A percentile compares a stretch with the other conserved stretches of the same genome.
These are phyloP conservation scores for Mortierella sp. DNA, from an alignment of 371 early-diverging fungal species.

Conservation along the genomic window DNA sequence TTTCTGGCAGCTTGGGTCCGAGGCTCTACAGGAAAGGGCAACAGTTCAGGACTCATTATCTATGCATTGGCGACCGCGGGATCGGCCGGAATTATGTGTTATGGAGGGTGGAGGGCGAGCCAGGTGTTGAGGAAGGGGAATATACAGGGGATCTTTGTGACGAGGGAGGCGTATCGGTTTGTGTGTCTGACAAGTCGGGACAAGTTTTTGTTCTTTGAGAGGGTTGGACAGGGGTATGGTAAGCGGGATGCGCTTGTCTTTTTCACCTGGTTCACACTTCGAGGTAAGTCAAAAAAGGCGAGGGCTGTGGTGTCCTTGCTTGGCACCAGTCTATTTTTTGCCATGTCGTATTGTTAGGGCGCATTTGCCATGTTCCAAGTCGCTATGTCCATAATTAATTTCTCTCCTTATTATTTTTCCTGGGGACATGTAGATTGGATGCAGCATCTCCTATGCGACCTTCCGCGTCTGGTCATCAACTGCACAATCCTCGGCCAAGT, in stretches of 20 bases:
- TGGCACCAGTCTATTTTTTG: constrained; percentile 19
- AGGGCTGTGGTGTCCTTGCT: background rate
- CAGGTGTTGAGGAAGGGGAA: constrained; percentile 32
- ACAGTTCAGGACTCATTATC: constrained; percentile 27
- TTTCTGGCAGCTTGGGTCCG: constrained; percentile 37
- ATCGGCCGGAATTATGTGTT: constrained; percentile 25
- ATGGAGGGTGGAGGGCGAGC: constrained; percentile 45
- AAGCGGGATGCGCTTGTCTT: constrained; percentile 37
- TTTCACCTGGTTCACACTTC: constrained; percentile 52
- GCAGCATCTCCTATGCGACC: constrained; percentile 49
- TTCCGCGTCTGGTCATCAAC: constrained; percentile 49
- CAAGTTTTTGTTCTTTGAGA: constrained; percentile 53
- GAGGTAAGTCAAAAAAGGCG: constrained; percentile 23
- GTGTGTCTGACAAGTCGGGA: constrained; percentile 35
- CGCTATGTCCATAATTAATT: background rate
- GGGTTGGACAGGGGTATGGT: constrained; percentile 49
- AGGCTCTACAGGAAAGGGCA: constrained; percentile 29
- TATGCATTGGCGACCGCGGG: constrained; percentile 39
- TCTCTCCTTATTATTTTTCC: background rate
- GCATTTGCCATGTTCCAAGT: background rate
- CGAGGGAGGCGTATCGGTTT: constrained; percentile 52
- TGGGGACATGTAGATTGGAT: constrained; percentile 39
- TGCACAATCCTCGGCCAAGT: constrained; percentile 41
- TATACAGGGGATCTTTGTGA: constrained; percentile 52
- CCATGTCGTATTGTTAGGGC: background rate